Conservation (phyloP, 1,139 yeast species). For the Yamadazyma triangularis region DNA sequence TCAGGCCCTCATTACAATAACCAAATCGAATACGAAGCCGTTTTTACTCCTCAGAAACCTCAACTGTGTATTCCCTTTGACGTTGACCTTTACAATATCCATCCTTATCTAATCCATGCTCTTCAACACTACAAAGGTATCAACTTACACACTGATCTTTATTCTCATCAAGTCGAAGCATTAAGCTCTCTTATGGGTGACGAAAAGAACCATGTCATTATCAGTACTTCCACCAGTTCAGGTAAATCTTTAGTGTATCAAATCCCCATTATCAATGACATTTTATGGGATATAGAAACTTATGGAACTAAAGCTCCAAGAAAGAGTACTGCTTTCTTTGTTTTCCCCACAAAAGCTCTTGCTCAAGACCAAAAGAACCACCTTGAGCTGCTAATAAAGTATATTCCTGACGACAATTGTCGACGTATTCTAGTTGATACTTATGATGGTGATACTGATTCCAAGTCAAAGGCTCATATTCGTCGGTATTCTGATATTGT, state of each 20-base stretch:
- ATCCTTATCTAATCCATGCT: constrained; percentile 47
- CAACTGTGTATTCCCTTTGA: constrained; percentile 19
- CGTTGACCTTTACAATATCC: constrained; percentile 33
- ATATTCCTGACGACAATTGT: constrained; percentile 31
- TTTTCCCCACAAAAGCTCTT: constrained; percentile 94
- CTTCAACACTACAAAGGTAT: constrained; percentile 44
- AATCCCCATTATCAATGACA: constrained; percentile 67
- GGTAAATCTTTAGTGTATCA: constrained; percentile 94
- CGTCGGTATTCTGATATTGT: constrained; percentile 68
- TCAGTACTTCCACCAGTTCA: constrained; percentile 91
- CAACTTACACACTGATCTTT: constrained; percentile 48
- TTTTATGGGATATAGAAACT: constrained; percentile 35
- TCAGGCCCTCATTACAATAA: constrained; percentile 45
- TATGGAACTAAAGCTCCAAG: constrained; percentile 13
- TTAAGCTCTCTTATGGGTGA: constrained; percentile 49
- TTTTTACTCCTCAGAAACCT: constrained; percentile 20
- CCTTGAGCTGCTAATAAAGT: constrained; percentile 52
- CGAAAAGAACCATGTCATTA: constrained; percentile 56
- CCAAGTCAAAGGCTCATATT: constrained; percentile 45
- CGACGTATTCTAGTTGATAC: constrained; percentile 57
- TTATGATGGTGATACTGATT: constrained; percentile 89
- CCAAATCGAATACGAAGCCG: constrained; percentile 45
- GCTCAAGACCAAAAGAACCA: constrained; percentile 95
- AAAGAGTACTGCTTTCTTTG: constrained; percentile 65
- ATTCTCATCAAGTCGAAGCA: constrained; percentile 80